Evolutionary conservation across 345 rosid genomes (phyloP).

Genomic region (Atalantia buxifolia): DNA sequence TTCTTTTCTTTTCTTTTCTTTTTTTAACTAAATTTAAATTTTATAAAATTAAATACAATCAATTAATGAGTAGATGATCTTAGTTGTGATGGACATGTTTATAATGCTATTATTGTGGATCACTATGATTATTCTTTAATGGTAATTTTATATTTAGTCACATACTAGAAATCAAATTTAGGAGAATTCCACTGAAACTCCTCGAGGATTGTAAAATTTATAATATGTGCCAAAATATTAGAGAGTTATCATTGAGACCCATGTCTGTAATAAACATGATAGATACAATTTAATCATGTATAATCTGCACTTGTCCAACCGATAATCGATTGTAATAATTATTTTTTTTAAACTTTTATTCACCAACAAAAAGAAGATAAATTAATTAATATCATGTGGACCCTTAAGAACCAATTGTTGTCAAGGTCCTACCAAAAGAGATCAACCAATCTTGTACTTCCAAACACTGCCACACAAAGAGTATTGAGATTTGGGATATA

Average conservation of each 20-base stretch:
- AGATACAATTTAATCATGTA: no score
- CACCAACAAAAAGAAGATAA: background rate
- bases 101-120: no score
- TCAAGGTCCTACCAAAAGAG: background rate
- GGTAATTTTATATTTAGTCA: no score
- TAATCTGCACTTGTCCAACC: background rate
- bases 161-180: no score
- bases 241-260: background rate
- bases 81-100: no score
- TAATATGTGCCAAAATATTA: no score
- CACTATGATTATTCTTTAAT: no score
- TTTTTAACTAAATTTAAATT: background rate
- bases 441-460: background rate
- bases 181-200: background rate
- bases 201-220: background rate
- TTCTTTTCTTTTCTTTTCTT: background rate
- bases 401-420: conserved; percentile 1
- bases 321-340: background rate
- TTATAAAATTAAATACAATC: no score
- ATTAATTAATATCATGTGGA: background rate
- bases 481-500: background rate
- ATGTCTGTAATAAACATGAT: background rate
- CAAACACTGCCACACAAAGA: conserved; percentile 13
- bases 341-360: background rate
- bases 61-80: no score